Evolutionary conservation across 345 rosid species (phyloP).

Genomic region (Laguncularia racemosa): DNA sequence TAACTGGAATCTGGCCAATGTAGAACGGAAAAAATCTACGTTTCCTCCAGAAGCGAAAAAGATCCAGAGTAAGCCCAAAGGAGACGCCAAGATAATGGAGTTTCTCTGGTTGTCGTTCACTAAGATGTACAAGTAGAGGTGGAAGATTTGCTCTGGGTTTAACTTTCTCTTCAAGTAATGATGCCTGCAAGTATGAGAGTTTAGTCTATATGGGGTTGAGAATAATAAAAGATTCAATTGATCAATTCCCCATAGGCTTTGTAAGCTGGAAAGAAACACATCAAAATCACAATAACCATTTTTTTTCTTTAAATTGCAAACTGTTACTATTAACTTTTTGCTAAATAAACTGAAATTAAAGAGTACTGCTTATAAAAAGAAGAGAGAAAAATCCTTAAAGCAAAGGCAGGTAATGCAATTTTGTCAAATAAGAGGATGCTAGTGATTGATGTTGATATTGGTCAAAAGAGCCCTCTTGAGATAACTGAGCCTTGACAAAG

Average conservation of each 20-base stretch:
- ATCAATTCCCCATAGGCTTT: background rate
- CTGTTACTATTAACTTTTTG: too few species aligned
- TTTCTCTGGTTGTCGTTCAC: constrained; percentile 72
- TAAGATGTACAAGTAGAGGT: constrained; percentile 69
- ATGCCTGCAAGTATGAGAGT: constrained; percentile 40
- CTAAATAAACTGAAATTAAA: too few species aligned
- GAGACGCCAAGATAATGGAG: constrained; percentile 93
- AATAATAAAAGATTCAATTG: background rate
- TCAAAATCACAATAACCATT: background rate
- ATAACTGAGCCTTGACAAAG: too few species aligned
- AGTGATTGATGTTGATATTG: too few species aligned
- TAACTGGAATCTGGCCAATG: constrained; percentile 82
- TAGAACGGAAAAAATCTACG: constrained; percentile 90
- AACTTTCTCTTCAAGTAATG: constrained; percentile 78
- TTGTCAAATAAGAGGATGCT: too few species aligned
- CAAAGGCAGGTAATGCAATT: too few species aligned
- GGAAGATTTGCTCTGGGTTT: constrained; percentile 82
- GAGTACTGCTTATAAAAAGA: too few species aligned
- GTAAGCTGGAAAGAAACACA: background rate
- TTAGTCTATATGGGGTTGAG: background rate
- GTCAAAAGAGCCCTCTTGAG: too few species aligned
- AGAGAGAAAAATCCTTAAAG: too few species aligned
- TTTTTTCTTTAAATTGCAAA: too few species aligned
- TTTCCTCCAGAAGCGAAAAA: constrained; percentile 90
- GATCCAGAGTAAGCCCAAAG: constrained; percentile 95